Evolutionary conservation across 805 yeast genomes (phyloP), one percentile per base, ranked within the genome.

Genomic region (Sungouiella thailandica): DNA sequence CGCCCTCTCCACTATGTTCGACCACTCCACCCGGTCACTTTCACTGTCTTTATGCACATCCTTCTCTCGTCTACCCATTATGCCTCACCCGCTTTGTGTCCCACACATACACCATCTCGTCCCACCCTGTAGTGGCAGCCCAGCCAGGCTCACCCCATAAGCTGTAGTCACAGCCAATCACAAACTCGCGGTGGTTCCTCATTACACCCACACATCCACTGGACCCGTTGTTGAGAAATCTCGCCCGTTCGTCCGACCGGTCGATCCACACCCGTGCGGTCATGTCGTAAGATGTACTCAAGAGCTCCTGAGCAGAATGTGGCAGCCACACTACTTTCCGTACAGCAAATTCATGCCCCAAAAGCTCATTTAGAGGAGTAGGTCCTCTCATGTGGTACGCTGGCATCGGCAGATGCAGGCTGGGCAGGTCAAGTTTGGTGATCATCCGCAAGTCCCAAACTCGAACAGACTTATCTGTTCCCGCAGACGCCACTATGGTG

Each of bases 71-170:
- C n/a, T n/a, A n/a, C n/a, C n/a, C n/a, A n/a, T n/a, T n/a, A n/a
- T n/a, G n/a, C n/a, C n/a, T n/a, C 7, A 67, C 24, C 34, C 74
- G 51, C 47, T 75, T 72, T 1, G 84, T 76, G 46, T 83, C 88
- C 95, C 95, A 93, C 6, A 93, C 73, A 53, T 83, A 81, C 5
- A 88, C 80, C 83, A 86, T 87, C 52, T 90, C 95, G 62, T 90
- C 98, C 96, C 96, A 90, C 2, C 96, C 96, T 0, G 89, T 81
- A 11, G 96, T 80, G 7, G 93, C 95, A 12, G 83, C 88, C 88
- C 93, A 89, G 1, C 97, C 97, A 1, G 93, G 94, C 46, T 79
- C 80, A 3, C 97, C 98, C 97, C 97, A 90, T 32, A 93, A 59
- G 44, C 95, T 82, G 84, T 96, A 93, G 62, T 93, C 97, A 43